Evolutionary conservation across 2,329 filamentous ascomycete species (phyloP).

Genomic region (Daldinia sp.): DNA sequence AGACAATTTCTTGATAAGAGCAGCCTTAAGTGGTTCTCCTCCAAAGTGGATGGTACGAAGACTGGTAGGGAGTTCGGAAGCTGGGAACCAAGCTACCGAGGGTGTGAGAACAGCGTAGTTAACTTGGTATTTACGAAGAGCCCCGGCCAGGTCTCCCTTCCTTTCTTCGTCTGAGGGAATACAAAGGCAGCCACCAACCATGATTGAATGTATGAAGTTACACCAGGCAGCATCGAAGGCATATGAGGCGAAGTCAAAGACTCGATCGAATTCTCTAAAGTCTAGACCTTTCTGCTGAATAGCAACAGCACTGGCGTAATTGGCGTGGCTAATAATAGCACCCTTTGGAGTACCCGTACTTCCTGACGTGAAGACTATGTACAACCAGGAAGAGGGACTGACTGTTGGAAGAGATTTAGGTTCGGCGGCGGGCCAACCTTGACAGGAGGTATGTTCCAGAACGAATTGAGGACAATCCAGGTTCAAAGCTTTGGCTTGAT

Average conservation of each 20-base stretch:
- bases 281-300: slow-evolving; percentile 22
- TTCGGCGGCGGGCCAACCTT: neutral
- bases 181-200: slow-evolving; percentile 38
- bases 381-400: slow-evolving; percentile 1
- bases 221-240: slow-evolving; percentile 51
- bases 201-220: slow-evolving; percentile 48
- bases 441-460: neutral
- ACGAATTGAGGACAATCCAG: neutral
- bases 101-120: neutral
- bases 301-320: slow-evolving; percentile 17
- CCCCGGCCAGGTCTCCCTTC: slow-evolving; percentile 46
- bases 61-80: neutral
- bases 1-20: neutral
- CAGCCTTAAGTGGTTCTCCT: neutral
- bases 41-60: neutral
- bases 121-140: slow-evolving; percentile 22
- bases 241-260: slow-evolving; percentile 40
- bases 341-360: slow-evolving; percentile 60
- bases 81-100: neutral
- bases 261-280: slow-evolving; percentile 25
- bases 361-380: slow-evolving; percentile 60
- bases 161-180: slow-evolving; percentile 49
- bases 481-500: neutral
- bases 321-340: slow-evolving; percentile 38
- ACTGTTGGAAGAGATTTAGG: neutral